These are phyloP conservation scores for Oryza punctata DNA, from an alignment of 176 grass and related monocot genomes.

Conservation along the genomic window DNA sequence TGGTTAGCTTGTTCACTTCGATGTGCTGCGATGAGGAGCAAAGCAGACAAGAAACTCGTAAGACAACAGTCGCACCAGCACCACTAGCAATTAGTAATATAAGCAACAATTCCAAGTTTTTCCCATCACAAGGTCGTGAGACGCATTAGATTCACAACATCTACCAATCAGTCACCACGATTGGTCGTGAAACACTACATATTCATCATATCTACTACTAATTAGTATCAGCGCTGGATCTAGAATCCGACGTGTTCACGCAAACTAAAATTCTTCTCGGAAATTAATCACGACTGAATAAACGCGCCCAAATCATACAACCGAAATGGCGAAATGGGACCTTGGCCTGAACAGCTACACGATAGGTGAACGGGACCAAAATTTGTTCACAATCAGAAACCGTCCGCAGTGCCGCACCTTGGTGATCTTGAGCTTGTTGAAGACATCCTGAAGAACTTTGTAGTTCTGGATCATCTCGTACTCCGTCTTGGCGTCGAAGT, in stretches of 20 bases:
- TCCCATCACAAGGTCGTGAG: no score
- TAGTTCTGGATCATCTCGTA: constrained; percentile 99
- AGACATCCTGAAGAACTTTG: constrained; percentile 98
- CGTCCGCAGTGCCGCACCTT: constrained; percentile 71
- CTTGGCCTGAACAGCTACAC: not conserved
- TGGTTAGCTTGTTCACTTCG: constrained; percentile 89
- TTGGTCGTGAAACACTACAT: not conserved
- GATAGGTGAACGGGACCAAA: not conserved
- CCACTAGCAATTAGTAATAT: not conserved
- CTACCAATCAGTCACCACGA: no score
- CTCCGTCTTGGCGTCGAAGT: constrained; percentile 94
- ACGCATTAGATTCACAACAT: no score
- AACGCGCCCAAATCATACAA: not conserved
- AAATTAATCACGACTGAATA: constrained; percentile 1
- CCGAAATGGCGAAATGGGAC: not conserved
- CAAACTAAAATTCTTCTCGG: not conserved
- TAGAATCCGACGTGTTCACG: not conserved
- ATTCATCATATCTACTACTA: not conserved
- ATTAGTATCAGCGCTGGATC: not conserved
- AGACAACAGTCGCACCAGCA: not conserved
- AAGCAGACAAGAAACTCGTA: not conserved
- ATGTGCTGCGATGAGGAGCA: constrained; percentile 64
- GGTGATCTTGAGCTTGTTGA: constrained; percentile 94
- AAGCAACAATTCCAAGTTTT: not conserved
- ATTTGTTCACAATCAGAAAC: not conserved